phyloP scores from a whole-genome alignment of 495 filamentous ascomycete genomes.

The Penicillium coprophilum region DNA sequence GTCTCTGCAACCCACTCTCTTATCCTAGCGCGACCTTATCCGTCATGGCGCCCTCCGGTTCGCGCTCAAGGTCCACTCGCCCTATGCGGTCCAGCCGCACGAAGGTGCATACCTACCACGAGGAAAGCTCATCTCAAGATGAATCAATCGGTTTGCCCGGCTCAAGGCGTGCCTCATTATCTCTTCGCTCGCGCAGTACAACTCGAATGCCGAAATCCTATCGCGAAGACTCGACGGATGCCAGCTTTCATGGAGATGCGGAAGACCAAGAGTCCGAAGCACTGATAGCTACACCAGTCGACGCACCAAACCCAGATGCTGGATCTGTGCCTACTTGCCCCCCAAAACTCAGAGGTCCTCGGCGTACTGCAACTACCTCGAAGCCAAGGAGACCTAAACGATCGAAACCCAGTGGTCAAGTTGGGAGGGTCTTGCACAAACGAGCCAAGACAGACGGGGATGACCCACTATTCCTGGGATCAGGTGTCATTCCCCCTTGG shows the following conservation, averaged over 20 bases:
- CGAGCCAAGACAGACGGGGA: conserved; percentile 26
- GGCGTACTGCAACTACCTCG: conserved; percentile 12
- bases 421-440: conserved; percentile 31
- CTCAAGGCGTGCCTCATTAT: conserved; percentile 23
- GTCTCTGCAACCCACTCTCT: conserved; percentile 3
- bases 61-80: conserved; percentile 25
- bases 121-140: conserved; percentile 39
- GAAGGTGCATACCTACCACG: conserved; percentile 41
- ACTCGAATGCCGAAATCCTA: conserved; percentile 38
- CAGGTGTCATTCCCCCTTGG: conserved; percentile 64
- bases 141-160: conserved; percentile 14
- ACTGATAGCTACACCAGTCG: conserved; percentile 7
- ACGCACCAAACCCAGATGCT: conserved; percentile 4
- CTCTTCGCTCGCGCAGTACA: conserved; percentile 39
- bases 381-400: conserved; percentile 24
- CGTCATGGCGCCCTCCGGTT: conserved; percentile 32
- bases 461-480: conserved; percentile 23
- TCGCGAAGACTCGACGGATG: conserved; percentile 48
- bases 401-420: conserved; percentile 16
- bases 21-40: conserved; percentile 16
- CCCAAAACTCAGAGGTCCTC: background rate
- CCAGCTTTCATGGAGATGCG: conserved; percentile 19
- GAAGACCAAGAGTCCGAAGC: conserved; percentile 17
- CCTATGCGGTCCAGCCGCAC: conserved; percentile 44
- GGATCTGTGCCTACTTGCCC: background rate